A percentile compares a stretch with the other conserved stretches of the same genome.
These are phyloP conservation scores for Coemansia sp. DNA, from an alignment of 192 early-diverging fungal genomes.

Conservation along the genomic window DNA sequence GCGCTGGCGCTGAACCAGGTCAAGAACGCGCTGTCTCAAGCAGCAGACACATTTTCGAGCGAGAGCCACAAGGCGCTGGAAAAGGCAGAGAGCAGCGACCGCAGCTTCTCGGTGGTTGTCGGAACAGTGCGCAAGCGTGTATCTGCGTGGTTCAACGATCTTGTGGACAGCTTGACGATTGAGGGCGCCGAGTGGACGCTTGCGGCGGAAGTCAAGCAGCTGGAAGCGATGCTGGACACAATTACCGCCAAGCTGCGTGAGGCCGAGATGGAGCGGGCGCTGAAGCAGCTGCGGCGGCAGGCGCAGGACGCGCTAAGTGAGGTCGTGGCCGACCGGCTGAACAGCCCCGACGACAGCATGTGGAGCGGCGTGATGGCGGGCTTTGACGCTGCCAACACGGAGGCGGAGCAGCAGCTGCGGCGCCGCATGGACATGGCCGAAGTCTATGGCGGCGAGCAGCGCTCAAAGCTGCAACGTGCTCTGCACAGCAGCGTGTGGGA, in stretches of 20 bases:
- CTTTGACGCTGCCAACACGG: constrained; percentile 55
- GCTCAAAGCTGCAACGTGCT: constrained; percentile 51
- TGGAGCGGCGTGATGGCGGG: constrained; percentile 67
- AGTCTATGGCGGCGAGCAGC: constrained; percentile 56
- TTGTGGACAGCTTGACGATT: constrained; percentile 19
- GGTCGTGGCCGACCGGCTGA: constrained; percentile 64
- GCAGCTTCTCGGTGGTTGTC: constrained; percentile 61
- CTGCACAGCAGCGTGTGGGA: constrained; percentile 70
- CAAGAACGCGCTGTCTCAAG: constrained; percentile 77
- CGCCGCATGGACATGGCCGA: constrained; percentile 54
- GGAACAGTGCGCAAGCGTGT: constrained; percentile 21
- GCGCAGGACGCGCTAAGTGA: constrained; percentile 64
- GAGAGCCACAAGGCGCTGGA: constrained; percentile 50
- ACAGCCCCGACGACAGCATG: constrained; percentile 62
- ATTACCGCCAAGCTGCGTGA: constrained; percentile 32
- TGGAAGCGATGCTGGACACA: constrained; percentile 26
- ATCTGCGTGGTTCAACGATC: constrained; percentile 15
- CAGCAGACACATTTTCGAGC: constrained; percentile 64
- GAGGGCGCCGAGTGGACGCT: constrained; percentile 32
- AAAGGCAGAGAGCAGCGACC: constrained; percentile 29
- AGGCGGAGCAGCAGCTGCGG: constrained; percentile 3
- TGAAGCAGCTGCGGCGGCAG: constrained; percentile 14
- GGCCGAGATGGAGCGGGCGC: constrained; percentile 38
- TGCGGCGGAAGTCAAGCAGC: constrained; percentile 25
- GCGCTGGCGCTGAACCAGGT: constrained; percentile 83